Conservation (phyloP, 257 asterid species). For the Cinchona pubescens region DNA sequence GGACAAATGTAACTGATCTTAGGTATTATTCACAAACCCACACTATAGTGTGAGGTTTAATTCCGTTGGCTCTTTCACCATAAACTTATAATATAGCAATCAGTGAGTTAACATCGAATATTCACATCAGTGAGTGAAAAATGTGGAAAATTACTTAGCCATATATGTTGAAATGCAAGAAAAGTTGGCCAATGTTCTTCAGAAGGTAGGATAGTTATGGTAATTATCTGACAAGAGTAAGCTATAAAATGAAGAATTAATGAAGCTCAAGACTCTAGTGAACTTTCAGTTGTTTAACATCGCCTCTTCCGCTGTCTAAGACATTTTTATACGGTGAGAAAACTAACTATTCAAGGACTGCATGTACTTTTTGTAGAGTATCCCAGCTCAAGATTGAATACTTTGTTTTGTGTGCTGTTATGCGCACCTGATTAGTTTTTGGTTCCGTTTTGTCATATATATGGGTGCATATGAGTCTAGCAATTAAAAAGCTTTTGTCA, state of each 20-base stretch:
- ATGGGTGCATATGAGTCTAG: neutral
- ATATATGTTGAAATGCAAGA: neutral
- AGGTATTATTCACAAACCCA: neutral
- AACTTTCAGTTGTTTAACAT: neutral
- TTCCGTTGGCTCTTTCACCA: constrained; percentile 1
- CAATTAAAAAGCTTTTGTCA: no score
- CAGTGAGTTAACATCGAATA: neutral
- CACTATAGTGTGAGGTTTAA: neutral
- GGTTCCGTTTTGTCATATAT: neutral
- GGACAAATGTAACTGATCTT: neutral
- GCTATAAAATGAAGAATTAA: neutral
- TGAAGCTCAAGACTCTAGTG: neutral
- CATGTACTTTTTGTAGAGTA: neutral
- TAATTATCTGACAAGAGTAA: neutral
- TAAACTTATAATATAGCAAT: neutral
- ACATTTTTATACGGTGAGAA: no score
- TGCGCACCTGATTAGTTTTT: neutral
- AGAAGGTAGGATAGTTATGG: neutral
- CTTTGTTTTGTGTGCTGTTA: neutral
- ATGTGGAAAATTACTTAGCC: neutral
- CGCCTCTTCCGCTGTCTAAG: neutral
- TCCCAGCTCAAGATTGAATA: neutral
- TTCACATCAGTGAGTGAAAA: neutral
- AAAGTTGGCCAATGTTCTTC: neutral
- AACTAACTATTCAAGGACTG: neutral